Percentiles rank a stretch among this genome's conserved stretches.
Conservation (phyloP, 305 asterid genomes). For the Fraxinus nigra region DNA sequence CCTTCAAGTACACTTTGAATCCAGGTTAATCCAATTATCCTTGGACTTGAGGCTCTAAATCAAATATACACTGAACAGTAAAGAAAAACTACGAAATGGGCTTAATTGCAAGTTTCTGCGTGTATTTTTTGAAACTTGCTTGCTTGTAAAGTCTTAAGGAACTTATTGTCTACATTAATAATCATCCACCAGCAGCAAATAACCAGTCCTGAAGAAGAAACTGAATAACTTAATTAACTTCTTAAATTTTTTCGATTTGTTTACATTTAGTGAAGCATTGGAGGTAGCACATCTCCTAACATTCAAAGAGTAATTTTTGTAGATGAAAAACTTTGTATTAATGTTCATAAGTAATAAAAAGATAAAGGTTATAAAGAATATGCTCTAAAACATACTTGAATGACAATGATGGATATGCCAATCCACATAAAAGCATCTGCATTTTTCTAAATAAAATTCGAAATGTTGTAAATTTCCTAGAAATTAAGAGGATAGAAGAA, state of each 20-base stretch:
- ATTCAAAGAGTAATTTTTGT: too few relatives aligned
- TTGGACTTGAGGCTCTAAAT: not conserved
- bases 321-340: not conserved
- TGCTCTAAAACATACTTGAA: slow-evolving; percentile 56
- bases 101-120: too few relatives aligned
- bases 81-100: too few relatives aligned
- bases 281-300: too few relatives aligned
- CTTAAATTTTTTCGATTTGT: too few relatives aligned
- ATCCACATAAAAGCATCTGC: slow-evolving; percentile 60
- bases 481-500: too few relatives aligned
- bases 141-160: too few relatives aligned
- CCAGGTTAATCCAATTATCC: not conserved
- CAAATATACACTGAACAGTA: not conserved
- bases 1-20: not conserved
- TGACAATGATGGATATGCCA: slow-evolving; percentile 52
- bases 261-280: too few relatives aligned
- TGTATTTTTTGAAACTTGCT: too few relatives aligned
- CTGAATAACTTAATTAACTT: not conserved
- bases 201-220: slow-evolving; percentile 10
- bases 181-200: not conserved
- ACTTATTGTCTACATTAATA: too few relatives aligned
- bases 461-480: too few relatives aligned
- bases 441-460: slow-evolving; percentile 46
- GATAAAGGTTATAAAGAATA: slow-evolving; percentile 13
- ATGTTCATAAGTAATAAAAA: not conserved